Evolutionary conservation across 495 filamentous ascomycete species (phyloP).

Genomic region (Trichoderma erinaceum): DNA sequence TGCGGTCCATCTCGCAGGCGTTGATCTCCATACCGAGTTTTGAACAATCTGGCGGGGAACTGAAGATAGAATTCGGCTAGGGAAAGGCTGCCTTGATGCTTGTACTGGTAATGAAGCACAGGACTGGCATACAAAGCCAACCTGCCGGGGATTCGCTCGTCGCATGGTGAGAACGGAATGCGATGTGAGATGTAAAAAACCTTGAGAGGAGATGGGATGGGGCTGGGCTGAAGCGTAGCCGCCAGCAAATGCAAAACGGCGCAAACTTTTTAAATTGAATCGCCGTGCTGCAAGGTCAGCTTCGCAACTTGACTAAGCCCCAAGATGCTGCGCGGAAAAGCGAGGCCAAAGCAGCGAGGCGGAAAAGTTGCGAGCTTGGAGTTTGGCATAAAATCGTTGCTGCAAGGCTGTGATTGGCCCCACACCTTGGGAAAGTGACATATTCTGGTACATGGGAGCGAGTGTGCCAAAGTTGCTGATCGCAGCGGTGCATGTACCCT

Average conservation of each 20-base stretch:
- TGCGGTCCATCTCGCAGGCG: constrained; percentile 1
- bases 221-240: not conserved
- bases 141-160: constrained; percentile 1
- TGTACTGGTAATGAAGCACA: not conserved
- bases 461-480: not conserved
- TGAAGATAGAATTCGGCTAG: not conserved
- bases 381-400: constrained; percentile 7
- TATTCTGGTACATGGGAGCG: not conserved
- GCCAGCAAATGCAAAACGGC: not conserved
- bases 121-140: constrained; percentile 12
- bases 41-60: not conserved
- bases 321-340: constrained; percentile 6
- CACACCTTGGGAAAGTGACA: not conserved
- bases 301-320: not conserved
- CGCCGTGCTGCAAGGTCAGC: not conserved
- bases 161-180: constrained; percentile 2
- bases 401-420: constrained; percentile 14
- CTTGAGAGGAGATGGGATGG: not conserved
- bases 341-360: constrained; percentile 20
- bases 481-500: not conserved
- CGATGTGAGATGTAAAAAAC: not conserved
- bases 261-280: not conserved
- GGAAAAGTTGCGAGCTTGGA: constrained; percentile 15
- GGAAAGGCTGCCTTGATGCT: not conserved
- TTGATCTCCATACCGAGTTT: not conserved